Evolutionary conservation across 2,329 filamentous ascomycete species (phyloP).

Genomic region (Capronia coronata): DNA sequence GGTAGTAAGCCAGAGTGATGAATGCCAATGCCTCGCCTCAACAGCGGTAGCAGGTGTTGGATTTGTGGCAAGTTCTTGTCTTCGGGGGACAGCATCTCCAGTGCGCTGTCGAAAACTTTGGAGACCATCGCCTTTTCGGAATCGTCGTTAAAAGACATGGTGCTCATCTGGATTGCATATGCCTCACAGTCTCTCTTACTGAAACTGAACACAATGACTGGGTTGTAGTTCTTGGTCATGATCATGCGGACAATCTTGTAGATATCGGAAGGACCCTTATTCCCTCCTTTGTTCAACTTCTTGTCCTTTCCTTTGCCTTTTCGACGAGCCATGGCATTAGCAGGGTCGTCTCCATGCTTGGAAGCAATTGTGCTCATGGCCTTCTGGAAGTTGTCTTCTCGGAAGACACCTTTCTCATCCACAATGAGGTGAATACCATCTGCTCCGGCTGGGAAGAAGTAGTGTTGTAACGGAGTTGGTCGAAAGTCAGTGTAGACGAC

Average conservation of each 20-base stretch:
- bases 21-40: constrained; percentile 89
- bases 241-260: constrained; percentile 99
- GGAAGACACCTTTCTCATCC: constrained; percentile 92
- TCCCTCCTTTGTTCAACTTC: constrained; percentile 82
- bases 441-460: constrained; percentile 89
- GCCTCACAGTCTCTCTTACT: constrained; percentile 95
- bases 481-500: constrained; percentile 99
- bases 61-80: constrained; percentile 88
- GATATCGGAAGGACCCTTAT: constrained; percentile 68
- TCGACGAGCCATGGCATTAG: constrained; percentile 69
- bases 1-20: constrained; percentile 94
- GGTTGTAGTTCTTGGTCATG: constrained; percentile 94
- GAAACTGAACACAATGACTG: constrained; percentile 98
- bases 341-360: constrained; percentile 76
- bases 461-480: constrained; percentile 92
- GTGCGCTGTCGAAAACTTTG: constrained; percentile 88
- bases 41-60: constrained; percentile 75
- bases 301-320: constrained; percentile 90
- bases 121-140: constrained; percentile 90
- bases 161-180: constrained; percentile 78
- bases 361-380: constrained; percentile 87
- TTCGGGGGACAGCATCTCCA: constrained; percentile 85
- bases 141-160: constrained; percentile 89
- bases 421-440: constrained; percentile 92
- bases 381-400: constrained; percentile 94